Evolutionary conservation across 495 filamentous ascomycete genomes (phyloP).

Genomic region (Polyplosphaeria fusca): DNA sequence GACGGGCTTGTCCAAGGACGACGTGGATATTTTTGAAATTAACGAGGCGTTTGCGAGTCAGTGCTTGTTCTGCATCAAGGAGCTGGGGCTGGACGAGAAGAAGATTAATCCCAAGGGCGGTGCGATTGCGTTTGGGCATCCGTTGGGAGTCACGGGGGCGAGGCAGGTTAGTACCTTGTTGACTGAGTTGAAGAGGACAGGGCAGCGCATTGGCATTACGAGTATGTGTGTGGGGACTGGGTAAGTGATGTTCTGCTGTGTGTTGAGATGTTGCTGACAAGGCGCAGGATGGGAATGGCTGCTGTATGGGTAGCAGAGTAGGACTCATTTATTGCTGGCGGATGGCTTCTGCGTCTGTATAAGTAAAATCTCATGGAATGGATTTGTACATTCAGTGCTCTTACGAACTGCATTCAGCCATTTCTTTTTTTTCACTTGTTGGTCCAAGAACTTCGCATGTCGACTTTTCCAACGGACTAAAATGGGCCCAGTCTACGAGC

Average conservation of each 20-base stretch:
- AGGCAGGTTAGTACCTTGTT: conserved; percentile 90
- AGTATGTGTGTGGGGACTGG: conserved; percentile 97
- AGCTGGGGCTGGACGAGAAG: conserved; percentile 72
- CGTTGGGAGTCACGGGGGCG: conserved; percentile 89
- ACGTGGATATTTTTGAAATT: conserved; percentile 97
- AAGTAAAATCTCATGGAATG: no score
- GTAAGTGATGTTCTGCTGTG: conserved; percentile 5
- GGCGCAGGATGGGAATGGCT: conserved; percentile 87
- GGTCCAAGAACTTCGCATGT: no score
- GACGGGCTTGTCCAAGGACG: conserved; percentile 79
- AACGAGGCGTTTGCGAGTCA: conserved; percentile 98
- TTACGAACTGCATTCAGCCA: no score
- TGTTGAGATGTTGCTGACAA: no score
- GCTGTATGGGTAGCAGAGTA: conserved; percentile 90
- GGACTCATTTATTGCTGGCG: conserved; percentile 6
- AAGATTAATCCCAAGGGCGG: conserved; percentile 98
- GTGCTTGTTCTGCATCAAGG: conserved; percentile 88
- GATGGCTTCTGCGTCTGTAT: neutral
- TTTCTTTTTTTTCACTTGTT: no score
- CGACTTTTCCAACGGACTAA: no score
- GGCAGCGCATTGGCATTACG: conserved; percentile 82
- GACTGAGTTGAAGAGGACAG: conserved; percentile 77
- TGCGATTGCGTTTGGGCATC: conserved; percentile 98
- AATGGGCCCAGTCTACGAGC: no score
- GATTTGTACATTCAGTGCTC: no score